These are phyloP conservation scores for Rhodomyrtus tomentosa DNA, from an alignment of 345 rosid genomes.

Conservation along the genomic window DNA sequence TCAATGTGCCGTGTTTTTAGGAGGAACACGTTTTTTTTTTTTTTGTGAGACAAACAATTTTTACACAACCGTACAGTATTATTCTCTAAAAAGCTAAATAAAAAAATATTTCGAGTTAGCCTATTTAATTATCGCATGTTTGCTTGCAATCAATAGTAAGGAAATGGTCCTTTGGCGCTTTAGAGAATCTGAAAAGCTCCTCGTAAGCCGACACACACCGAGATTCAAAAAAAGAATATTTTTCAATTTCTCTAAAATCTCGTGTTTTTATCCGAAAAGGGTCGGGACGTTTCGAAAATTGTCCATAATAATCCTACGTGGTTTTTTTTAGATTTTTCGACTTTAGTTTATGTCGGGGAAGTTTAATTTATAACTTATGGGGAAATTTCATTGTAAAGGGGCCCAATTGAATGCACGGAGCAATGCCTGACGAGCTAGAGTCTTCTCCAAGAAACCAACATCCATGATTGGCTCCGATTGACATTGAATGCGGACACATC, in stretches of 20 bases:
- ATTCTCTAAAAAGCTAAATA: not conserved
- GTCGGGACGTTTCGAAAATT: not conserved
- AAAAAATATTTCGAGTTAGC: not conserved
- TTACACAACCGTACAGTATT: not conserved
- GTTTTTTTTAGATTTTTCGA: not conserved
- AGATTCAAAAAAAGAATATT: no score
- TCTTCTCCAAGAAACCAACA: not conserved
- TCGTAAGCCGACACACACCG: no score
- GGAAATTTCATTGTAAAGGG: not conserved
- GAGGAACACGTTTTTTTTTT: not conserved
- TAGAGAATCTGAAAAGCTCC: no score
- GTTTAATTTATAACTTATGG: not conserved
- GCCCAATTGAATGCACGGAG: not conserved
- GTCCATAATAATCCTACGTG: not conserved
- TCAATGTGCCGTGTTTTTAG: fast-evolving
- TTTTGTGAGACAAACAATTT: not conserved
- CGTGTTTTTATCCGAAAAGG: not conserved
- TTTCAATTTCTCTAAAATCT: no score
- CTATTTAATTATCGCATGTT: not conserved
- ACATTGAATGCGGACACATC: not conserved
- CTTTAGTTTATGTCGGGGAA: not conserved
- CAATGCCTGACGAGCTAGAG: fast-evolving
- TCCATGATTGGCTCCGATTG: not conserved
- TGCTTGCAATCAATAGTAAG: no score
- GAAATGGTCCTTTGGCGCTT: no score